These are phyloP conservation scores for Gomphus bonarii DNA, from an alignment of 1,284 basidiomycete genomes.

Conservation along the genomic window DNA sequence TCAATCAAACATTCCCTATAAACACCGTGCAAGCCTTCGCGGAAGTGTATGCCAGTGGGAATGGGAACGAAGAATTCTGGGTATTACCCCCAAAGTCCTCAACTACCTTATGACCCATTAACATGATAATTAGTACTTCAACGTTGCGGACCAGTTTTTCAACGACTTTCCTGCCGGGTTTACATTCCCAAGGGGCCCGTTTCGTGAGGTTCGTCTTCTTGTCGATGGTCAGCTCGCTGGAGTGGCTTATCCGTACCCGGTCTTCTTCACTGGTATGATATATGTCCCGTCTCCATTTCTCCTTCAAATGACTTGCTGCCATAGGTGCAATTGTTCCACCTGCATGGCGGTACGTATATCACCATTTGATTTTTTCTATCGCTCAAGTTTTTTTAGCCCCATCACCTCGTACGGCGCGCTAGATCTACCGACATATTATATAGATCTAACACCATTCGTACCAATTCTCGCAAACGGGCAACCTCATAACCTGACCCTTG, in stretches of 20 bases:
- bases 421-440: conserved; percentile 67
- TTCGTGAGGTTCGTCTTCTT: conserved; percentile 71
- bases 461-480: conserved; percentile 59
- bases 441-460: conserved; percentile 73
- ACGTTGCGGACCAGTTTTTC: conserved; percentile 52
- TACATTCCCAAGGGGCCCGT: conserved; percentile 54
- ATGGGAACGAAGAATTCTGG: conserved; percentile 71
- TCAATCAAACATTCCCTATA: conserved; percentile 56
- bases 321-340: conserved; percentile 42
- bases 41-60: conserved; percentile 65
- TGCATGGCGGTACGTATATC: conserved; percentile 48
- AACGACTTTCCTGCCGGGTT: conserved; percentile 40
- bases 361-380: background rate
- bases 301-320: background rate
- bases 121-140: conserved; percentile 48
- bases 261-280: conserved; percentile 69
- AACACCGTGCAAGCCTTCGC: conserved; percentile 62
- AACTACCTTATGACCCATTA: background rate
- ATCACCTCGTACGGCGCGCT: conserved; percentile 71
- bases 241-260: conserved; percentile 65
- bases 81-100: conserved; percentile 23
- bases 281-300: background rate
- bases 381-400: conserved; percentile 33
- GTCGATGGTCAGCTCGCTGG: conserved; percentile 69
- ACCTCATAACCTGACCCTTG: conserved; percentile 57